Base-by-base conservation (phyloP, 768 basidiomycete species). In the Coprinellus micaceus region DNA sequence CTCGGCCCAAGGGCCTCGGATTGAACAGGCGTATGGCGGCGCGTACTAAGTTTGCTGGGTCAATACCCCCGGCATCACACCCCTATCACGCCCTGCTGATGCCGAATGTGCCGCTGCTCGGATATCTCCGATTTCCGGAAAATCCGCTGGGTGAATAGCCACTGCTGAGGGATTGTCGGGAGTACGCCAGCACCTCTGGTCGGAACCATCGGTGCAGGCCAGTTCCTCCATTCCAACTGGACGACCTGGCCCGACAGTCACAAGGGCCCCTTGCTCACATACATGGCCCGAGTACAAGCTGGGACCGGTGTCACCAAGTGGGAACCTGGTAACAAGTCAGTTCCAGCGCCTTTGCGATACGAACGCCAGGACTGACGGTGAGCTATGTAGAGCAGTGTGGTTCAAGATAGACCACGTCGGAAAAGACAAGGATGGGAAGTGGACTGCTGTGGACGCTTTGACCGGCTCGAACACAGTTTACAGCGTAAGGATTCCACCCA, bases 351-450 rank as follows among this genome's bases (percentile, higher is more conserved):
- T 17, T 9, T 37, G 17, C 4, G 33, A 25, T 39, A n/a, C 28
- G 39, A 25, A 13, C 7, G 6, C 4, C 22, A 24, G 2, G 1
- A 30, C 17, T 21, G 5, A 25, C 24, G 28, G 30, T 40, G 3
- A 52, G 13, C 6, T 48, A 11, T 28, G 28, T 41, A 78, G 77
- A 22, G 74, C 74, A 15, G 77, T 80, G 4, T 80, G 79, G 80
- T 80, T 79, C 74, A 80, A 81, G 62, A 72, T 80, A 15, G 71
- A 71, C n/a, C 64, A 81, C 54, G 44, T 67, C 26, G 80, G 80
- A n/a, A 78, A 77, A 62, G 71, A 68, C 10, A 58, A 72, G 2
- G 71, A 71, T 50, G 79, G 78, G 7, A 69, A 70, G 45, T 79
- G 78, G 79, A 77, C 77, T 2, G 69, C 76, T 17, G 74, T 75